Base-by-base conservation (phyloP, 2,329 filamentous ascomycete species). In the Penicillium sp. region DNA sequence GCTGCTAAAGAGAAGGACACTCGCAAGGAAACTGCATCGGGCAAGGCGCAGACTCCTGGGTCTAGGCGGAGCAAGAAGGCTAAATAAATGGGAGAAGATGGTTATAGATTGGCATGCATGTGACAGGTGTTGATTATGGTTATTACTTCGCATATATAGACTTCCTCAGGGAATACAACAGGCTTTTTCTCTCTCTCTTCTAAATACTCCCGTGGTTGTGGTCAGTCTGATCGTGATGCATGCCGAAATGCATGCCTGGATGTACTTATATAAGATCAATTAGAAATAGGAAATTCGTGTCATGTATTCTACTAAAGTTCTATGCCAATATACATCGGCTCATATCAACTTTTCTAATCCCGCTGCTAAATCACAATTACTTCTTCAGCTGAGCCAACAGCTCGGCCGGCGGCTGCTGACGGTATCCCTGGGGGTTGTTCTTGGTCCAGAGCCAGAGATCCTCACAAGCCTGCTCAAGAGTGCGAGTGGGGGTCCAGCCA, bases 361-460 rank as follows among this genome's bases (percentile, higher is more conserved):
- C 20, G 8, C 37, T 20, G 46, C 25, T 25, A 45, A 14, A 40
- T 29, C 27, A 54, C 15, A 35, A 12, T 63, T 69, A 72, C 60
- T 73, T 74, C 71, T 74, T 73, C 55, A 74, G 68, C 62, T 69
- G 61, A 53, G 88, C 87, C 49, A 97, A 71, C 67, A 97, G 82
- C 75, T 89, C 86, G 62, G 89, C 82, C 0, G 94, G 93, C n/a
- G 93, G 91, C 63, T 92, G 82, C 78, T 97, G 92, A 63, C 89
- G 84, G 80, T 97, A 97, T 22, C 94, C 94, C 77, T 92, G 86
- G 23, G 94, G 94, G 79, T 97, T 97, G 79, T 97, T 97, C 78
- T 89, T 83, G 15, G 95, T 96, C 94, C 94, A 99, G 70, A 86
- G 87, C 94, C 94, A 99, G 63, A 99, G 82, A 75, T 99, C 92